Evolutionary conservation across 768 basidiomycete genomes (phyloP), one percentile per base, ranked within the genome.

Genomic region (Tylopilus sp.): DNA sequence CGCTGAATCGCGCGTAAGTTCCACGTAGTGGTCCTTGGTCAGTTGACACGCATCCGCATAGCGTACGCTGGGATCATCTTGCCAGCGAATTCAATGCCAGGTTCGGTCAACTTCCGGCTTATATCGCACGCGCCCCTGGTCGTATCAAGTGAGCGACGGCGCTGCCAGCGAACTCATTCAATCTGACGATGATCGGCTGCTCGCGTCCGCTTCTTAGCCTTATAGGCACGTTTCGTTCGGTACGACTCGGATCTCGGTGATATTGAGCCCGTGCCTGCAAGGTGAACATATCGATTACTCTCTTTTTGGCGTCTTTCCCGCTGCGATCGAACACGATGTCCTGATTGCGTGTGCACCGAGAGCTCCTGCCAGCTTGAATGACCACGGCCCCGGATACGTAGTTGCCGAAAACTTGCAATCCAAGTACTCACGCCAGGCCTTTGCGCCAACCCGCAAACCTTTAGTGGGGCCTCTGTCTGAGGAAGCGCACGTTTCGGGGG

Each of bases 221-320:
- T 25, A 75, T 76, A 58, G 72, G 73, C 67, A 57, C 13, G 45
- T 50, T 41, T 6, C 17, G 10, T 49, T 55, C 22, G 36, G 24
- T 3, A 11, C 4, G 19, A 30, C 30, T 31, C n/a, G n/a, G n/a
- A 29, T 29, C 30, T 31, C 28, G 31, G 11, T 24, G 11, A 41
- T 21, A 33, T 36, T 43, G 50, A 48, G 41, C 29, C n/a, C 25
- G 52, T 47, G 6, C 21, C 50, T 70, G 17, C 66, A 72, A 83
- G 88, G 89, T 29, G 89, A 91, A 71, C 87, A 92, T 64, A 87
- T 92, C 66, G 89, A 92, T 69, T 92, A 92, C 59, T 82, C 85
- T 1, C 73, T 91, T 25, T 91, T 92, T 59, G 91, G 91, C 4
- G 89, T 89, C 9, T 77, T 93, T 31, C 92, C 91, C 16, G 79